phyloP scores from a whole-genome alignment of 2,329 filamentous ascomycete genomes.

The Sarocladiaceae sp. region DNA sequence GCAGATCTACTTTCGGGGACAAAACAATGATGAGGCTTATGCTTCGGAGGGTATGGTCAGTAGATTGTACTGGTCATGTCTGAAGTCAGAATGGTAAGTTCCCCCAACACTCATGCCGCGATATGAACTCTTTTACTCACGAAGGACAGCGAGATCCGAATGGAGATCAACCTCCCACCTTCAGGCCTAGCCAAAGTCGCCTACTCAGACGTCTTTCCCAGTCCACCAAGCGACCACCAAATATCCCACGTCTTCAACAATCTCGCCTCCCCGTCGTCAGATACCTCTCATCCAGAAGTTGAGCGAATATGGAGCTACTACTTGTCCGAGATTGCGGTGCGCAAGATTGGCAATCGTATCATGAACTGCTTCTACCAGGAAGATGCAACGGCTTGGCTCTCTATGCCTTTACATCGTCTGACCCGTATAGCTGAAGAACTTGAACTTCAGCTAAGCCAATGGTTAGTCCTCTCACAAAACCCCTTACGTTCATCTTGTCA shows the following conservation, averaged over 20 bases:
- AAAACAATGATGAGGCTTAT: background rate
- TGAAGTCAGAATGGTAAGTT: constrained; percentile 31
- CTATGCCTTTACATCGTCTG: background rate
- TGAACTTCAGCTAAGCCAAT: background rate
- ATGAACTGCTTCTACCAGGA: constrained; percentile 23
- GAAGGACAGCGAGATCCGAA: background rate
- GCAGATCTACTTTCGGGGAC: constrained; percentile 23
- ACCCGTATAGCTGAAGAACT: background rate
- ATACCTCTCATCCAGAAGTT: background rate
- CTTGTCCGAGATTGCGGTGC: constrained; percentile 1
- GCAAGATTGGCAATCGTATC: constrained; percentile 16
- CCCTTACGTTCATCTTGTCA: background rate
- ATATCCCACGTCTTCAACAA: background rate
- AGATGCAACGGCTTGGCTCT: background rate
- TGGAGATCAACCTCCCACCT: background rate
- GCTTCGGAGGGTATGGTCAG: background rate
- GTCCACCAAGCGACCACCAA: background rate
- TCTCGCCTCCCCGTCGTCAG: background rate
- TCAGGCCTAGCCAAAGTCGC: background rate
- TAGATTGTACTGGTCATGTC: constrained; percentile 37
- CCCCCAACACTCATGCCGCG: background rate
- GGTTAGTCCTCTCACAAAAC: background rate
- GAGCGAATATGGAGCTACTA: constrained; percentile 2
- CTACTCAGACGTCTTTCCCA: background rate
- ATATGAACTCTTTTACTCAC: background rate